These are phyloP conservation scores for Dunaliella primolecta DNA, from an alignment of 139 green algal genomes.

Conservation along the genomic window DNA sequence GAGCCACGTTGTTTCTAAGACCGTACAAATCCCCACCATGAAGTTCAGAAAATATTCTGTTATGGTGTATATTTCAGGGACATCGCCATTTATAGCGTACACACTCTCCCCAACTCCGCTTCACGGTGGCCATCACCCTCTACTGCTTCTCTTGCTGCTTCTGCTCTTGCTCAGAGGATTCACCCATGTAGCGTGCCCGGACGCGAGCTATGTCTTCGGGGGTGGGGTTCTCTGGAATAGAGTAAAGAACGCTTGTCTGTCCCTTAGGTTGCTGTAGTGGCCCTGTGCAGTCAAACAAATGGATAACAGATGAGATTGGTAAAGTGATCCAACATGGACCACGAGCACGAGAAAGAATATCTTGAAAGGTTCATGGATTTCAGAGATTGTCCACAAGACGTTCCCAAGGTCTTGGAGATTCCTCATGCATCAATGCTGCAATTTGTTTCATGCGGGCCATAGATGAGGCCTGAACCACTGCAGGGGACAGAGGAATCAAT, in stretches of 20 bases:
- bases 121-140: too few relatives aligned
- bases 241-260: slow-evolving; percentile 41
- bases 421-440: not conserved
- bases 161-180: not conserved
- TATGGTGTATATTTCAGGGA: too few relatives aligned
- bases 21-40: too few relatives aligned
- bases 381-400: not conserved
- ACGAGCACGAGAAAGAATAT: too few relatives aligned
- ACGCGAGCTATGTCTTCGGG: not conserved
- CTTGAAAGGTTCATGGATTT: not conserved
- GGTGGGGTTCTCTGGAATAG: slow-evolving; percentile 15
- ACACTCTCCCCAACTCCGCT: too few relatives aligned
- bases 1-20: too few relatives aligned
- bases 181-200: not conserved
- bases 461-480: not conserved
- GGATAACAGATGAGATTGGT: not conserved
- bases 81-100: too few relatives aligned
- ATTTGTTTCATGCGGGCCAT: too few relatives aligned
- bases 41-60: too few relatives aligned
- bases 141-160: not conserved
- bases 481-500: too few relatives aligned
- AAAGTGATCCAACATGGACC: too few relatives aligned
- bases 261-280: slow-evolving; percentile 33
- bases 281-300: not conserved
- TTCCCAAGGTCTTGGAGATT: not conserved